Base-by-base conservation (phyloP, 768 basidiomycete species). In the Trametopsis cervina region DNA sequence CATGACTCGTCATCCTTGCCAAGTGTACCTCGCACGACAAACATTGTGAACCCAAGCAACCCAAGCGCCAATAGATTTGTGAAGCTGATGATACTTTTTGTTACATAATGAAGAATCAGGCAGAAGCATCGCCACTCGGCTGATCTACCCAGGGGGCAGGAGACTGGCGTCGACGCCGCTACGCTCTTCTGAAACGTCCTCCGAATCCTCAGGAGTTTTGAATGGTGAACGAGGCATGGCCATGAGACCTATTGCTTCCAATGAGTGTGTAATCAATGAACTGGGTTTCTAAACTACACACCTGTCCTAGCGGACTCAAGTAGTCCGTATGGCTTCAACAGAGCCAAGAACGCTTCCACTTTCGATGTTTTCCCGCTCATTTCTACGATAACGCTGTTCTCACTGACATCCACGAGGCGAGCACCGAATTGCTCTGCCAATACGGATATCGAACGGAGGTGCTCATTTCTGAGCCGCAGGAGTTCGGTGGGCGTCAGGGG, bases 161-260 rank as follows among this genome's bases (percentile, higher is more conserved):
- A 96, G 72, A 58, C 85, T 92, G 4, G 91, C 85, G 63, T 99
- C 96, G 37, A 99, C 76, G n/a, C 68, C 68, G 39, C 72, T 81
- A 20, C 60, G 65, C 40, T 75, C 80, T 20, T 75, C 78, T 21
- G 69, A 66, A 3, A 63, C 64, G 4, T 58, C 84, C 12, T 80
- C 81, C 4, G 81, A 81, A 4, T 81, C 81, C 1, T 66, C 59
- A 21, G 72, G 65, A 45, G 74, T 69, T 13, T 77, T 63, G 59
- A 98, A 87, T 2, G 95, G 94, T 4, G 96, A 96, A 52, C 96
- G 80, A 3, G 96, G 96, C 89, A 99, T 96, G 4, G 89, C 94
- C 95, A 99, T 99, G 33, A 89, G 69, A 61, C 94, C 94, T 95
- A 38, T 21, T 25, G 29, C 15, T 23, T n/a, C 21, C 35, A 25